These are phyloP conservation scores for Mariannaea elegans DNA, from an alignment of 2,329 filamentous ascomycete species.

Conservation along the genomic window DNA sequence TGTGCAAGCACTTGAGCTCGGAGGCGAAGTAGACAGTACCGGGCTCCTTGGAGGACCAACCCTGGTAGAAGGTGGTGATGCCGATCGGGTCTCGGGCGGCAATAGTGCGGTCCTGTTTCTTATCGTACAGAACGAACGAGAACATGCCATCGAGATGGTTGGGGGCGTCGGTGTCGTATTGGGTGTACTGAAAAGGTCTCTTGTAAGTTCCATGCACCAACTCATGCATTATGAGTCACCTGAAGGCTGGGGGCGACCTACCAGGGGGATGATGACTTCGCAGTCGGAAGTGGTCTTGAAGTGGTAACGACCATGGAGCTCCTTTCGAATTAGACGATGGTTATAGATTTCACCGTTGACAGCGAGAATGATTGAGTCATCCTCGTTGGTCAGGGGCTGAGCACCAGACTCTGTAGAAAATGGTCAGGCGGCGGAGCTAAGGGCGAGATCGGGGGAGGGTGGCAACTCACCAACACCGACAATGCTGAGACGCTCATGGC, in stretches of 20 bases:
- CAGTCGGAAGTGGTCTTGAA: conserved; percentile 99
- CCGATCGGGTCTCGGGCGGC: conserved; percentile 97
- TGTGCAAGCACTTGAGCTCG: conserved; percentile 91
- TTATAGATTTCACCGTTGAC: conserved; percentile 99
- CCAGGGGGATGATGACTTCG: conserved; percentile 97
- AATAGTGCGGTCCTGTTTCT: conserved; percentile 89
- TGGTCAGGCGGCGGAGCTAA: conserved; percentile 30
- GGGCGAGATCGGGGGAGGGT: conserved; percentile 15
- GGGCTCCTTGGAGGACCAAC: conserved; percentile 84
- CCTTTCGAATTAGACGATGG: conserved; percentile 93
- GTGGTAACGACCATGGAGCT: conserved; percentile 82
- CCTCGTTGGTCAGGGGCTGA: conserved; percentile 92
- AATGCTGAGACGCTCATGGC: conserved; percentile 97
- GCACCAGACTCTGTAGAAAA: conserved; percentile 81
- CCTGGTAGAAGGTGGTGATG: conserved; percentile 97
- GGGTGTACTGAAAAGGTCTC: conserved; percentile 74
- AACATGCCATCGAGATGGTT: conserved; percentile 99
- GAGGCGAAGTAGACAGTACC: conserved; percentile 94
- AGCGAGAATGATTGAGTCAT: conserved; percentile 86
- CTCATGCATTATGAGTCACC: neutral
- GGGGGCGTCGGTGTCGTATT: conserved; percentile 90
- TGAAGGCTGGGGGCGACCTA: conserved; percentile 55
- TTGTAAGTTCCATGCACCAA: conserved; percentile 26
- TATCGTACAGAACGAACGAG: conserved; percentile 98
- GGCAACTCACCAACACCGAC: conserved; percentile 85